phyloP scores from a whole-genome alignment of 2,329 filamentous ascomycete genomes.

The Scedosporium apiospermum region DNA sequence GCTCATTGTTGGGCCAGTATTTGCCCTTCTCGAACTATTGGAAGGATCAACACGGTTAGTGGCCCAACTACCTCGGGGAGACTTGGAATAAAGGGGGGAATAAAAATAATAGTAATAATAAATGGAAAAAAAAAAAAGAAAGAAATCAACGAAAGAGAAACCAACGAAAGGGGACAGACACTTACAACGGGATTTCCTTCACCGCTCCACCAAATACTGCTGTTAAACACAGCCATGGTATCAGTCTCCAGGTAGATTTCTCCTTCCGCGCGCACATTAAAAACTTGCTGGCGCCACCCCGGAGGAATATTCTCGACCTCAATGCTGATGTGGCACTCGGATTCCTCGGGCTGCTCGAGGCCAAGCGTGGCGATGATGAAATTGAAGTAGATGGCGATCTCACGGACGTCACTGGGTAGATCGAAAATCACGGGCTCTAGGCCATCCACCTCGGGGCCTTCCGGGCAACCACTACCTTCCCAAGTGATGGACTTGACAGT shows the following conservation, averaged over 20 bases:
- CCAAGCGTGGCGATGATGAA: neutral
- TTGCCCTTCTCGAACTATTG: neutral
- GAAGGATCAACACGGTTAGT: neutral
- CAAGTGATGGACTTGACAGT: neutral
- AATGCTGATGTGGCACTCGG: neutral
- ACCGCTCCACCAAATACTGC: neutral
- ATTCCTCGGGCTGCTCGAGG: neutral
- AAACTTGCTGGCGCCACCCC: neutral
- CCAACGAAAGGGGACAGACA: neutral
- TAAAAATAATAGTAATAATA: neutral
- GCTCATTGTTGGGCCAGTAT: constrained; percentile 3
- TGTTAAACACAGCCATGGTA: neutral
- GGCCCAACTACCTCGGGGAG: neutral
- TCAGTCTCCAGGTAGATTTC: neutral
- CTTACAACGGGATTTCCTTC: neutral
- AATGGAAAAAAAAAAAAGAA: neutral
- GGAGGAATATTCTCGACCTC: neutral
- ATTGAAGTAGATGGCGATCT: neutral
- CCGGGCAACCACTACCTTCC: neutral
- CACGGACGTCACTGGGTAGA: neutral
- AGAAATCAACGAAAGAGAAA: neutral
- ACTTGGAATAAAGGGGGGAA: neutral
- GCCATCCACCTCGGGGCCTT: neutral
- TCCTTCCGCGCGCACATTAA: neutral
- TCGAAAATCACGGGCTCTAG: neutral